A percentile compares a stretch with the other conserved stretches of the same genome.
Evolutionary conservation across 2,329 filamentous ascomycete genomes (phyloP).

Genomic region (Penicillium nordicum): DNA sequence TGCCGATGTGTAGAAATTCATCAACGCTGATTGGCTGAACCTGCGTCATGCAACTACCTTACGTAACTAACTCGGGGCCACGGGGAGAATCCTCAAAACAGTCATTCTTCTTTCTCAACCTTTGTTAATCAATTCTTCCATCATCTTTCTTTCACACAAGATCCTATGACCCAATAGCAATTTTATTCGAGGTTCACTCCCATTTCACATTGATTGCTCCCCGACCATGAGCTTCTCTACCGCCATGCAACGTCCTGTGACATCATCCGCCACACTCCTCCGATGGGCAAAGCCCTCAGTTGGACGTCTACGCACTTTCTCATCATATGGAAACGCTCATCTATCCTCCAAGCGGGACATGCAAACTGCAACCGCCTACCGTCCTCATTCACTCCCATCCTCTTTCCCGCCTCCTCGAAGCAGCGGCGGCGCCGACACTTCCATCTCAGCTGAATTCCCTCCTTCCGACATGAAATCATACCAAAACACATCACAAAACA

Average conservation of each 20-base stretch:
- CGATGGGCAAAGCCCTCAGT: slow-evolving; percentile 38
- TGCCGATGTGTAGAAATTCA: slow-evolving; percentile 37
- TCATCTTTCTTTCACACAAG: slow-evolving; percentile 3
- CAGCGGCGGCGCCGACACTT: slow-evolving; percentile 57
- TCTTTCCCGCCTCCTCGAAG: slow-evolving; percentile 58
- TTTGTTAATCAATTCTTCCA: slow-evolving; percentile 4
- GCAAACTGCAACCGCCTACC: slow-evolving; percentile 64
- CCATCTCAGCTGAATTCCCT: slow-evolving; percentile 54
- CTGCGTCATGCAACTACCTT: slow-evolving; percentile 22
- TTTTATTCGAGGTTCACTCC: not conserved
- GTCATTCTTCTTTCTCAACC: slow-evolving; percentile 13
- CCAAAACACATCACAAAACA: slow-evolving; percentile 37
- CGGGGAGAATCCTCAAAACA: slow-evolving; percentile 25
- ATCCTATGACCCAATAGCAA: slow-evolving; percentile 20
- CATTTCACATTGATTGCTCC: not conserved
- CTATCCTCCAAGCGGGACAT: slow-evolving; percentile 58
- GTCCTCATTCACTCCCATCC: slow-evolving; percentile 56
- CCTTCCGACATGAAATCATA: slow-evolving; percentile 50
- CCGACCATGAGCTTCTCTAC: slow-evolving; percentile 41
- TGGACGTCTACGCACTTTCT: slow-evolving; percentile 46
- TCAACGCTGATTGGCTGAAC: slow-evolving; percentile 37
- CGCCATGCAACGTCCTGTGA: slow-evolving; percentile 39
- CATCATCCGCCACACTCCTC: slow-evolving; percentile 47
- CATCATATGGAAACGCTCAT: slow-evolving; percentile 42
- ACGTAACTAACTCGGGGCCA: slow-evolving; percentile 23